phyloP scores from a whole-genome alignment of 2,329 filamentous ascomycete genomes.

The Stagonosporopsis rhizophila region DNA sequence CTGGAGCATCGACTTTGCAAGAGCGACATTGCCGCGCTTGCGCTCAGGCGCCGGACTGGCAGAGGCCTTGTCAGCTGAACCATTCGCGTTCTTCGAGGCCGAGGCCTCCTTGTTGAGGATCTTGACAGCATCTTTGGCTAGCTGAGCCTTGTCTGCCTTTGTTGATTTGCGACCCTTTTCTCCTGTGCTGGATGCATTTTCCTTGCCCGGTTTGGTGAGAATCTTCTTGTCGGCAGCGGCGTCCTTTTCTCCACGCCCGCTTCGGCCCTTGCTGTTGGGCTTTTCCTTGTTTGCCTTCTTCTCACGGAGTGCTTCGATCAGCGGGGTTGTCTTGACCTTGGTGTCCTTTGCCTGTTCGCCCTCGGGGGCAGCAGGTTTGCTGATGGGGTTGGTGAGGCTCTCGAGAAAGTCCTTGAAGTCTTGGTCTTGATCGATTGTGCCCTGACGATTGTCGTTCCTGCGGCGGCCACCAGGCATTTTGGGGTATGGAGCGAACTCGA shows the following conservation, averaged over 20 bases:
- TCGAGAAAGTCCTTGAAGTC: conserved; percentile 96
- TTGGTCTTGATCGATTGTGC: conserved; percentile 94
- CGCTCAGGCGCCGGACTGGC: conserved; percentile 54
- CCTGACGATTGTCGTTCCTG: conserved; percentile 82
- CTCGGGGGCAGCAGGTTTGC: conserved; percentile 62
- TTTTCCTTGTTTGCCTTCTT: conserved; percentile 81
- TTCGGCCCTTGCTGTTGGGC: conserved; percentile 62
- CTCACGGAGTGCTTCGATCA: conserved; percentile 89
- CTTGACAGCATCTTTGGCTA: conserved; percentile 68
- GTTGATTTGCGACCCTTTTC: conserved; percentile 50
- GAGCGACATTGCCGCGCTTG: conserved; percentile 61
- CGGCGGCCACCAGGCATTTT: conserved; percentile 78
- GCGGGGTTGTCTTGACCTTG: conserved; percentile 80
- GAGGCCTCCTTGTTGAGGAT: conserved; percentile 60
- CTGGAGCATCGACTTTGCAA: conserved; percentile 66
- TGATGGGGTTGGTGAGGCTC: conserved; percentile 76
- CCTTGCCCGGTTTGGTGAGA: conserved; percentile 43
- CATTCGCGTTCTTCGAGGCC: conserved; percentile 36
- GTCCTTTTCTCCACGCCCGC: conserved; percentile 65
- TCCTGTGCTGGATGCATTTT: conserved; percentile 33
- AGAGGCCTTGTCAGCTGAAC: conserved; percentile 46
- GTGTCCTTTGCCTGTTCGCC: conserved; percentile 62
- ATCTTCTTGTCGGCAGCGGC: conserved; percentile 57
- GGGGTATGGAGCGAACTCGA: conserved; percentile 85
- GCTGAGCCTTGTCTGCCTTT: conserved; percentile 67